Percentiles rank a stretch among this genome's conserved stretches.
Evolutionary conservation across 2,329 filamentous ascomycete genomes (phyloP).

Genomic region (Fusarium stilboides): DNA sequence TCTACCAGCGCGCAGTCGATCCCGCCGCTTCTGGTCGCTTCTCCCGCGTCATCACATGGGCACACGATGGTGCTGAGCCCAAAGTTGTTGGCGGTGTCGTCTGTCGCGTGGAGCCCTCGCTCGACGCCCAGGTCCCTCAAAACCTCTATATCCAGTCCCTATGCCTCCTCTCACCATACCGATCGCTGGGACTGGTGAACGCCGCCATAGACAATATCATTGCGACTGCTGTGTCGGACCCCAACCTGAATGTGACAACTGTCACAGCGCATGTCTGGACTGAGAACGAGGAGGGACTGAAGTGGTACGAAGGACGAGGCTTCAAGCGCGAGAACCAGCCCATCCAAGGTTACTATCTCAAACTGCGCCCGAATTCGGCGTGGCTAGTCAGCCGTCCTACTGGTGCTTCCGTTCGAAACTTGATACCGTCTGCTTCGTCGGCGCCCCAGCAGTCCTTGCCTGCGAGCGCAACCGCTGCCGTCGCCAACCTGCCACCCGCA

Average conservation of each 20-base stretch:
- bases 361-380: slow-evolving; percentile 72
- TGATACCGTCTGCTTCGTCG: slow-evolving; percentile 42
- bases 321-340: slow-evolving; percentile 66
- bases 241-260: slow-evolving; percentile 57
- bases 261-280: slow-evolving; percentile 80
- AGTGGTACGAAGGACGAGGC: slow-evolving; percentile 73
- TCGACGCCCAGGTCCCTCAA: slow-evolving; percentile 52
- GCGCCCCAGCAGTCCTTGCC: slow-evolving; percentile 34
- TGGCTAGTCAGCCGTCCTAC: slow-evolving; percentile 70
- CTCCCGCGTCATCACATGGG: slow-evolving; percentile 74
- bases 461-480: slow-evolving; percentile 51
- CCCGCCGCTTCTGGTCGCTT: slow-evolving; percentile 66
- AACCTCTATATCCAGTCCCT: slow-evolving; percentile 77
- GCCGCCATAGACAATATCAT: slow-evolving; percentile 70
- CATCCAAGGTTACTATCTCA: slow-evolving; percentile 74
- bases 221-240: slow-evolving; percentile 55
- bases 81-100: slow-evolving; percentile 75
- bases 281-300: slow-evolving; percentile 73
- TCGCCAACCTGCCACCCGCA: slow-evolving; percentile 53
- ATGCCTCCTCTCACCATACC: slow-evolving; percentile 74
- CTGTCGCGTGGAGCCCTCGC: slow-evolving; percentile 69
- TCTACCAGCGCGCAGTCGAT: slow-evolving; percentile 71
- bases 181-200: slow-evolving; percentile 71
- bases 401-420: slow-evolving; percentile 46
- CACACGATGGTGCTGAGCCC: slow-evolving; percentile 58